phyloP scores from a whole-genome alignment of 331 rosid genomes.

The Stylosanthes scabra region DNA sequence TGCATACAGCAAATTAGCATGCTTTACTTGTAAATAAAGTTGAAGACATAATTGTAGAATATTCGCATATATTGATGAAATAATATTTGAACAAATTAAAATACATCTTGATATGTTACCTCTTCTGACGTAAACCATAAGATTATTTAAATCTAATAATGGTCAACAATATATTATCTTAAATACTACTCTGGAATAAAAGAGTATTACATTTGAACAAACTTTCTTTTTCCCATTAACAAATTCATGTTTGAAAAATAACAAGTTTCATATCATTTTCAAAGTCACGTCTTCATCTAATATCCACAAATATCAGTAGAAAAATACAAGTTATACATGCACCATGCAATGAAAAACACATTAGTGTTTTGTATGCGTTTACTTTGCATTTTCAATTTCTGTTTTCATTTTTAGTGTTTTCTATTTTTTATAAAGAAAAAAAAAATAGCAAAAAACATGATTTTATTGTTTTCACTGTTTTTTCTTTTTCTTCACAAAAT shows the following conservation, averaged over 20 bases:
- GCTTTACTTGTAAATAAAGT: too few relatives aligned
- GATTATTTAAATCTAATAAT: background rate
- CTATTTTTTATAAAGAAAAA: too few relatives aligned
- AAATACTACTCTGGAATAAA: background rate
- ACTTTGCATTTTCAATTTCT: too few relatives aligned
- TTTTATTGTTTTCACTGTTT: too few relatives aligned
- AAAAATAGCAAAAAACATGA: too few relatives aligned
- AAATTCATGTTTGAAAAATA: background rate
- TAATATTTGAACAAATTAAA: constrained; percentile 17
- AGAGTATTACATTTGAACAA: background rate
- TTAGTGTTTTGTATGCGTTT: too few relatives aligned
- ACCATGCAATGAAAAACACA: background rate
- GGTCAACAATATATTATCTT: background rate
- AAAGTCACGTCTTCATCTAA: constrained; percentile 6
- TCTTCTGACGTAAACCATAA: background rate
- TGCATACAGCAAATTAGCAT: too few relatives aligned
- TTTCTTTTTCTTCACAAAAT: too few relatives aligned
- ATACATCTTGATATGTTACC: background rate
- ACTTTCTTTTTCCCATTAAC: background rate
- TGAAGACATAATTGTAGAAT: background rate
- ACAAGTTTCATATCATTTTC: constrained; percentile 19
- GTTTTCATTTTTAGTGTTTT: too few relatives aligned
- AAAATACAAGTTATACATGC: background rate
- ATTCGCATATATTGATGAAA: background rate
- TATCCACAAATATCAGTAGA: constrained; percentile 11